A percentile compares a stretch with the other conserved stretches of the same genome.
Evolutionary conservation across 1,139 yeast genomes (phyloP).

Genomic region (Blastobotrys capitulatus): DNA sequence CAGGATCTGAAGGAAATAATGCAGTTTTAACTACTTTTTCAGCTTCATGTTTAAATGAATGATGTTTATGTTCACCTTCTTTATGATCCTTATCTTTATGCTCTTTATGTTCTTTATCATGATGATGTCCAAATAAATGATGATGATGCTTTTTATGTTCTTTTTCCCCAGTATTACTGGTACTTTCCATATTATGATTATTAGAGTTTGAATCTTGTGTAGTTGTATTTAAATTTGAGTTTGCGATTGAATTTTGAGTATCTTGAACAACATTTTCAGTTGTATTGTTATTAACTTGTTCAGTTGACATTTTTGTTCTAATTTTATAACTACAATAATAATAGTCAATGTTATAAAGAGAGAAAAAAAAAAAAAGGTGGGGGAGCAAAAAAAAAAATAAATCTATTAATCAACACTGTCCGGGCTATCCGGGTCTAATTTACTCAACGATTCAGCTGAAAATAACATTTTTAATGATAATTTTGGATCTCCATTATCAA

Average conservation of each 20-base stretch:
- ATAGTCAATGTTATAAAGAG: too few relatives aligned
- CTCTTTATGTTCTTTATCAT: background rate
- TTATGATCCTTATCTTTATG: background rate
- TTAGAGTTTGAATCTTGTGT: too few relatives aligned
- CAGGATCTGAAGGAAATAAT: background rate
- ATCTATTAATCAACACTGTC: background rate
- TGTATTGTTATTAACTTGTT: too few relatives aligned
- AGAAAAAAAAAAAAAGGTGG: too few relatives aligned
- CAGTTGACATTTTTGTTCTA: too few relatives aligned
- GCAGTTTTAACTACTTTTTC: background rate
- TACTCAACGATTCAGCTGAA: background rate
- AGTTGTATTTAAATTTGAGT: too few relatives aligned
- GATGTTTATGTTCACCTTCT: background rate
- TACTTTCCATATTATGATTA: background rate
- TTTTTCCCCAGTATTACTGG: background rate
- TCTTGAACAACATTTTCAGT: too few relatives aligned
- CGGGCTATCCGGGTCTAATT: background rate
- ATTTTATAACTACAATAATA: too few relatives aligned
- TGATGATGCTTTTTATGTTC: background rate
- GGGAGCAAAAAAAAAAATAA: too few relatives aligned
- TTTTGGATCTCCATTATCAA: background rate
- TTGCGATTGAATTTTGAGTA: too few relatives aligned
- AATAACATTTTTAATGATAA: background rate
- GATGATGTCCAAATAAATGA: background rate
- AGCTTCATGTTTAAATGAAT: background rate